A percentile compares a stretch with the other conserved stretches of the same genome.
Conservation (phyloP, 2,329 filamentous ascomycete species). For the Fusarium sp. region DNA sequence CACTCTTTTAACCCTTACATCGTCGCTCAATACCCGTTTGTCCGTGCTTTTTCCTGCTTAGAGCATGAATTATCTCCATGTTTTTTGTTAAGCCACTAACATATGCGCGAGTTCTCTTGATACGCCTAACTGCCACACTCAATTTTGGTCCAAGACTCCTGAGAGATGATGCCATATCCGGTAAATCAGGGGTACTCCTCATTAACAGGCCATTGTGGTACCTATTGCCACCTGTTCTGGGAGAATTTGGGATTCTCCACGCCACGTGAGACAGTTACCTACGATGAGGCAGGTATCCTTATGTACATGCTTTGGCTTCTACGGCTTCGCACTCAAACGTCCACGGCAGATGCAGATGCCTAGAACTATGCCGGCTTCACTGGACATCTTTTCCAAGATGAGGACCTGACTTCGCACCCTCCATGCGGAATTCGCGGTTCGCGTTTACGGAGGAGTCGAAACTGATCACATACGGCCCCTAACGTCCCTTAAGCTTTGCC, state of each 20-base stretch:
- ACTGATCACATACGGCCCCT: no score
- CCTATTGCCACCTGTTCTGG: background rate
- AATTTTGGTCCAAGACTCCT: background rate
- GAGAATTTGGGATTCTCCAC: background rate
- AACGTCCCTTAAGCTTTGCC: background rate
- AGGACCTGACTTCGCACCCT: background rate
- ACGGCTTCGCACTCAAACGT: no score
- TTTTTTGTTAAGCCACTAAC: constrained; percentile 2
- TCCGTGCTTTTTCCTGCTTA: background rate
- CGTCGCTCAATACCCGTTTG: background rate
- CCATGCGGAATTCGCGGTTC: background rate
- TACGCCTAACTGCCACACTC: background rate
- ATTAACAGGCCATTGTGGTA: background rate
- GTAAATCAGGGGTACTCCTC: background rate
- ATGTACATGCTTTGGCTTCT: background rate
- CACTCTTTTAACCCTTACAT: background rate
- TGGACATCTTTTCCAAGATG: background rate
- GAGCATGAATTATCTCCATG: background rate
- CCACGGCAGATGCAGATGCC: background rate
- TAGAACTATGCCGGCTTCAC: background rate
- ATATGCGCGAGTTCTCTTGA: background rate
- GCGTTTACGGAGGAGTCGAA: background rate
- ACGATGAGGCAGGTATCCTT: background rate
- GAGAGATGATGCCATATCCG: background rate
- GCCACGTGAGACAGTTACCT: background rate